phyloP scores from a whole-genome alignment of 2,329 filamentous ascomycete genomes.

The Paecilomyces sp. region DNA sequence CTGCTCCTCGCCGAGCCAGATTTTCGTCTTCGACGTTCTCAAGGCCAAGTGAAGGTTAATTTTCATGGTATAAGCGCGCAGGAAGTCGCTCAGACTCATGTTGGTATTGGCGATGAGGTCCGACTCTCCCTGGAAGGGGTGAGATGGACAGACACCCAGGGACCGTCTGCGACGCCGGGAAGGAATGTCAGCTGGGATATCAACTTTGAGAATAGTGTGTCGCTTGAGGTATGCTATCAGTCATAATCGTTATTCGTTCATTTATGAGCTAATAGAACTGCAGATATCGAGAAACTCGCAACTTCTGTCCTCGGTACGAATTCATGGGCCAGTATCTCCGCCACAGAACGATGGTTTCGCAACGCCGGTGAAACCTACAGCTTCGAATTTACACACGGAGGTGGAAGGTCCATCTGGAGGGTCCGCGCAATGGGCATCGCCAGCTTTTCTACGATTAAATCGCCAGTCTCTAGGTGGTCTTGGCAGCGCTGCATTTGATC shows the following conservation, averaged over 20 bases:
- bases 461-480: constrained; percentile 63
- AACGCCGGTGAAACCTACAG: constrained; percentile 16
- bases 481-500: constrained; percentile 58
- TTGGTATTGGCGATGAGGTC: constrained; percentile 75
- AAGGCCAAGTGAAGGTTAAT: constrained; percentile 73
- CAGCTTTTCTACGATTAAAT: constrained; percentile 69
- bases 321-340: constrained; percentile 41
- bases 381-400: constrained; percentile 13
- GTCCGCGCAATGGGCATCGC: constrained; percentile 60
- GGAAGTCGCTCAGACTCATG: constrained; percentile 56
- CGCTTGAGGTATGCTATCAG: constrained; percentile 29
- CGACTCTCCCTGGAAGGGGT: constrained; percentile 62
- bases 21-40: constrained; percentile 66
- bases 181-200: constrained; percentile 53
- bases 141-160: constrained; percentile 53
- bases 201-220: constrained; percentile 33
- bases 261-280: neutral
- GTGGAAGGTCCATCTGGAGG: constrained; percentile 18
- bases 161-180: constrained; percentile 46
- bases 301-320: constrained; percentile 34
- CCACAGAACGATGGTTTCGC: constrained; percentile 12
- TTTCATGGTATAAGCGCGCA: constrained; percentile 66
- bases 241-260: neutral
- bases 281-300: constrained; percentile 21
- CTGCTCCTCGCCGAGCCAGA: constrained; percentile 81